Evolutionary conservation across 345 rosid species (phyloP), one percentile per base, ranked within the genome.

Genomic region (Arabis hirsuta): DNA sequence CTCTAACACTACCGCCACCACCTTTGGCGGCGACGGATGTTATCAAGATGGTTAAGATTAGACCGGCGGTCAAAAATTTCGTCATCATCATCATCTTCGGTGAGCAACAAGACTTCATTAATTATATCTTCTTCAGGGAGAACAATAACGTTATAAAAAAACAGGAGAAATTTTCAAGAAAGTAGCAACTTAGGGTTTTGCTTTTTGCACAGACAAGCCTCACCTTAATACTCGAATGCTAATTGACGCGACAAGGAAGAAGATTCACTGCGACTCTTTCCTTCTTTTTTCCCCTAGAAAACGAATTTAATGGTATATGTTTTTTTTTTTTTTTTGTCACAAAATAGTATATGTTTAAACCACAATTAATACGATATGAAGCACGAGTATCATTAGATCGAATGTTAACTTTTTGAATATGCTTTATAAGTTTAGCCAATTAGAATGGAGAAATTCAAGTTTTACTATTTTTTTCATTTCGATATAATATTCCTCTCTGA

Each of bases 1-100:
- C 48, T 22, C 64, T 24, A 4, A 3, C 34, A n/a, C 45, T 38
- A 4, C 65, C 19, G 7, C 45, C 42, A 19, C 65, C 65, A n/a
- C 65, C 67, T 44, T 1, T 27, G 44, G 67, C 53, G 39, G 67
- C 9, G 9, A 45, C 41, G 3, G 39, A 27, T 12, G 34, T 52
- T 52, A 52, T 52, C 56, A 52, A 26, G 2, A 52, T 14, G 34
- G 56, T 11, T 52, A 24, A 26, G 36, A 52, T 52, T 52, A 52
- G 16, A 52, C 34, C n/a, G 34, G 34, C 56, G 36, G 34, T 52
- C 36, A 52, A 3, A 3, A 26, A 26, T 6, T 52, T 52, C 14
- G 8, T 27, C 29, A 20, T 50, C 29, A 20, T 22, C 5, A 12
- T 45, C 56, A 52, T 52, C 34, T 26, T 52, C 36, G 56, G 34